Evolutionary conservation across 2,329 filamentous ascomycete species (phyloP).

Genomic region (Diaporthe sp.): DNA sequence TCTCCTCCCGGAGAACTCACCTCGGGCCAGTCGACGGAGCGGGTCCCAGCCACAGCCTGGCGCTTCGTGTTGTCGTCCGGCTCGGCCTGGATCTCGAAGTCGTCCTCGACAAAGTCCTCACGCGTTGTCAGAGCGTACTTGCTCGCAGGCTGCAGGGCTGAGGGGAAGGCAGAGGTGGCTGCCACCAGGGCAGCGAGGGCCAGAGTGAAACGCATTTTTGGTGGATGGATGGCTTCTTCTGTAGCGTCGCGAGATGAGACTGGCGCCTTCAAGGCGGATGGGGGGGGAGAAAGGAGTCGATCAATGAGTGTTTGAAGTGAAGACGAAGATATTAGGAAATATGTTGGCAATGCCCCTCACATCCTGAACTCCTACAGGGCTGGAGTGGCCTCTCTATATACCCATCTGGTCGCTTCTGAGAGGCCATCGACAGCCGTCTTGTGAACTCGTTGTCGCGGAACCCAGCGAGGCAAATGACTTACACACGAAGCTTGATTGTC

Average conservation of each 20-base stretch:
- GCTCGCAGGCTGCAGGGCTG: neutral
- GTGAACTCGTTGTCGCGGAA: neutral
- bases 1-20: neutral
- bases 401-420: neutral
- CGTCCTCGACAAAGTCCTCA: slow-evolving; percentile 16
- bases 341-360: too few species aligned
- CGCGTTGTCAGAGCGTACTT: neutral
- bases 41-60: neutral
- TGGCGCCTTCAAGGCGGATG: neutral
- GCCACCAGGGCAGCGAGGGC: slow-evolving; percentile 21
- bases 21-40: slow-evolving; percentile 15
- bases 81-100: slow-evolving; percentile 16
- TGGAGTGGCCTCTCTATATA: neutral
- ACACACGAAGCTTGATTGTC: neutral
- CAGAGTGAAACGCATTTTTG: neutral
- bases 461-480: neutral
- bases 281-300: neutral
- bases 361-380: neutral
- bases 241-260: neutral
- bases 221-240: neutral
- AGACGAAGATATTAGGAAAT: neutral
- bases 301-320: slow-evolving; percentile 5
- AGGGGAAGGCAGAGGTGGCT: slow-evolving; percentile 13
- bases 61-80: neutral
- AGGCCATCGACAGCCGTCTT: neutral